Percentiles rank a stretch among this genome's conserved stretches.
phyloP scores from a whole-genome alignment of 1,284 basidiomycete genomes.

The Tilletia indica region DNA sequence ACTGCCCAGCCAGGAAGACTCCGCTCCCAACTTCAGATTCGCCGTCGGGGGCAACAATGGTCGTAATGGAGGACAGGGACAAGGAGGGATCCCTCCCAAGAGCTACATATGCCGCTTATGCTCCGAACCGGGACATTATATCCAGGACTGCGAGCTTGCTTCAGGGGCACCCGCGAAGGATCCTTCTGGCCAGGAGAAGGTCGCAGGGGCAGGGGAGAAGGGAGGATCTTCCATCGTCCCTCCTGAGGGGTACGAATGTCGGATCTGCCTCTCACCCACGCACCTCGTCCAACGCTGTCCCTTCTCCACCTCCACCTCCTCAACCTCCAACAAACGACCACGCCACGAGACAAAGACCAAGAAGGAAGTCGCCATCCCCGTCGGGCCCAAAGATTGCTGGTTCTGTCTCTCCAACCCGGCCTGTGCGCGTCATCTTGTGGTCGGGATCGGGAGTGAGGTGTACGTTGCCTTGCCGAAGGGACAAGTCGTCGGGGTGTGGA shows the following conservation, averaged over 20 bases:
- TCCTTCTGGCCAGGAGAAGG: background rate
- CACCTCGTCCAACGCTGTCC: constrained; percentile 14
- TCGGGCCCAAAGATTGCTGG: constrained; percentile 52
- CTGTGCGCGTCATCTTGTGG: constrained; percentile 46
- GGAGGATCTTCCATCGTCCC: background rate
- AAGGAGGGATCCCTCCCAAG: constrained; percentile 25
- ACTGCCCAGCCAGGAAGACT: background rate
- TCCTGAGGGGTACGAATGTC: constrained; percentile 2
- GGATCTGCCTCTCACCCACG: constrained; percentile 10
- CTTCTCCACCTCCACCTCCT: background rate
- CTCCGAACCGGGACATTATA: constrained; percentile 33
- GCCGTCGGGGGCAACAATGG: constrained; percentile 7
- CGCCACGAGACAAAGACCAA: no score
- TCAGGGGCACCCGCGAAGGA: no score
- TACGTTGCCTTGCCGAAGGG: constrained; percentile 52
- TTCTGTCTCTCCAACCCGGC: constrained; percentile 52
- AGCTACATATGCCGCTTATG: constrained; percentile 44
- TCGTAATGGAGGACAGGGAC: no score
- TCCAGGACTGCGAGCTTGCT: constrained; percentile 23
- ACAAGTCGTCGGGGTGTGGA: constrained; percentile 28
- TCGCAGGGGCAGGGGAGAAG: background rate
- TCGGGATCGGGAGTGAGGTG: constrained; percentile 38
- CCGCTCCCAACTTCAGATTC: constrained; percentile 31
- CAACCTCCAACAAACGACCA: no score
- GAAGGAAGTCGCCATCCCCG: constrained; percentile 28